Percentiles rank a stretch among this genome's conserved stretches.
phyloP scores from a whole-genome alignment of 2,329 filamentous ascomycete genomes.

The Calonectria crousiana region DNA sequence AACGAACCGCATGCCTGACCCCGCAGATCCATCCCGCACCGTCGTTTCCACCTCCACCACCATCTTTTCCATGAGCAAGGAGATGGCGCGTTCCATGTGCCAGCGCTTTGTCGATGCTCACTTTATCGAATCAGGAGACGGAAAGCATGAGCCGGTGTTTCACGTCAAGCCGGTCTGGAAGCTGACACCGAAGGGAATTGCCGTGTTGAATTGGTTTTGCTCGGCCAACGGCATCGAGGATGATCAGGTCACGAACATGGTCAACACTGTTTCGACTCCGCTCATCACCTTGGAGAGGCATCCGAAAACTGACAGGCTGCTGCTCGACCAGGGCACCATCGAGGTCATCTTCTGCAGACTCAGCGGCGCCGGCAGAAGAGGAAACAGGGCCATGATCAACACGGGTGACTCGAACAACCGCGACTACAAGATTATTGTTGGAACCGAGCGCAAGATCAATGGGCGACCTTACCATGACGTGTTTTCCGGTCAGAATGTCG shows the following conservation, averaged over 20 bases:
- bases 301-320: conserved; percentile 84
- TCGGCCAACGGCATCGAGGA: conserved; percentile 95
- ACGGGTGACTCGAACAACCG: conserved; percentile 53
- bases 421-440: conserved; percentile 46
- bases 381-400: conserved; percentile 75
- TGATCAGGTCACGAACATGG: conserved; percentile 86
- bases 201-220: conserved; percentile 91
- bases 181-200: conserved; percentile 94
- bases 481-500: conserved; percentile 88
- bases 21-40: conserved; percentile 92
- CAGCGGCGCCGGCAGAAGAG: conserved; percentile 83
- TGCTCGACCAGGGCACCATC: conserved; percentile 86
- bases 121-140: conserved; percentile 93
- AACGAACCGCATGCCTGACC: conserved; percentile 98
- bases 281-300: conserved; percentile 92
- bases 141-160: conserved; percentile 83
- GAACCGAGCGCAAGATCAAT: conserved; percentile 80
- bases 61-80: conserved; percentile 98
- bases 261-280: conserved; percentile 84
- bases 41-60: conserved; percentile 98
- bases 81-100: conserved; percentile 96
- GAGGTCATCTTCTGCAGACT: conserved; percentile 96
- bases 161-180: conserved; percentile 91
- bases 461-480: conserved; percentile 84
- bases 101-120: conserved; percentile 93